These are phyloP conservation scores for Elsinoe perseae DNA, from an alignment of 2,329 filamentous ascomycete genomes.

Conservation along the genomic window DNA sequence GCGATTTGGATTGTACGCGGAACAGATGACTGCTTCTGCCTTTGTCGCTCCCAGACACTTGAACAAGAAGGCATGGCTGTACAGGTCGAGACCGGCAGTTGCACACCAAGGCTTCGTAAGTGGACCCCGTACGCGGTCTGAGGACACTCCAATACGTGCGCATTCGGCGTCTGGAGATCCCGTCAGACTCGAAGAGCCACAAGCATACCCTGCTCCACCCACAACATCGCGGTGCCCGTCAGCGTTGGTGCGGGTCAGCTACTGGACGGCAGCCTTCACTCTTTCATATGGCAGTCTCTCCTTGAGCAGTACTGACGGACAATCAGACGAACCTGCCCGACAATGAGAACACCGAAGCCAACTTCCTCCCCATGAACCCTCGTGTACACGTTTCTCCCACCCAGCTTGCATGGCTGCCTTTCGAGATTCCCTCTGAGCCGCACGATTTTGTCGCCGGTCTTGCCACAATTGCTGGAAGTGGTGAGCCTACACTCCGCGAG, in stretches of 20 bases:
- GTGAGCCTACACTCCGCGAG: constrained; percentile 44
- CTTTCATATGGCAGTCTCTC: neutral
- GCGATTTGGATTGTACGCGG: constrained; percentile 40
- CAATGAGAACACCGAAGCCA: constrained; percentile 31
- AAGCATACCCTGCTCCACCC: too few relatives aligned
- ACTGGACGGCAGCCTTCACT: neutral
- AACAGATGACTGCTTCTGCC: constrained; percentile 39
- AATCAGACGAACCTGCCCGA: constrained; percentile 18
- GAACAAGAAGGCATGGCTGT: constrained; percentile 41
- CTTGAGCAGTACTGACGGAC: neutral
- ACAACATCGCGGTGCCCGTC: too few relatives aligned
- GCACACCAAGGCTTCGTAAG: constrained; percentile 32
- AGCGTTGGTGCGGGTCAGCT: too few relatives aligned
- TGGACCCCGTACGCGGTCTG: too few relatives aligned
- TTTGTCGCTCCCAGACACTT: constrained; percentile 38
- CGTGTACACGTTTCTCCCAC: constrained; percentile 43
- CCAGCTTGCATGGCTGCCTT: constrained; percentile 43
- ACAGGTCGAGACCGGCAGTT: constrained; percentile 37
- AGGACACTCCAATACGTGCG: too few relatives aligned
- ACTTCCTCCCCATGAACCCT: constrained; percentile 42
- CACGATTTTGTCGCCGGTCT: constrained; percentile 44
- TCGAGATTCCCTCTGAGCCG: constrained; percentile 32
- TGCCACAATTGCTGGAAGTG: constrained; percentile 44
- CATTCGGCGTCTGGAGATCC: too few relatives aligned
- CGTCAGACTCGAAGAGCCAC: too few relatives aligned